Percentiles rank a stretch among this genome's conserved stretches.
Evolutionary conservation across 2,329 filamentous ascomycete species (phyloP).

Genomic region (Fusarium sp.): DNA sequence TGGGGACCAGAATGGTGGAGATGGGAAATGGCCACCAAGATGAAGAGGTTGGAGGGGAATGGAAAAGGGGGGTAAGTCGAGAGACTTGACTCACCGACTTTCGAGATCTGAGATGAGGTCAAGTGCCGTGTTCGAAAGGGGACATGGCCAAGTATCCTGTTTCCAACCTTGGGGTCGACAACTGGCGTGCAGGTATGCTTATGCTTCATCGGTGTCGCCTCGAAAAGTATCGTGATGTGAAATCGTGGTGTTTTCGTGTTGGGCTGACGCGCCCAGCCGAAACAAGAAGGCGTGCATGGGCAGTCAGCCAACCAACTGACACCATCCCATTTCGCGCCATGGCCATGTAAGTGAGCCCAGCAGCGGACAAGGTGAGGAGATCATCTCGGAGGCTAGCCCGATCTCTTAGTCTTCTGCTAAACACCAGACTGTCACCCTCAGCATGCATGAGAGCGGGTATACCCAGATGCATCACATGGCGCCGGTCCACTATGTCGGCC

Average conservation of each 20-base stretch:
- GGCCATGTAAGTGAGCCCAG: background rate
- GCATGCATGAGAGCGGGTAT: constrained; percentile 39
- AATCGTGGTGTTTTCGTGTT: constrained; percentile 25
- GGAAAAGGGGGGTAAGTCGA: constrained; percentile 14
- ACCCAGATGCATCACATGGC: constrained; percentile 35
- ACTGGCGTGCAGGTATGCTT: background rate
- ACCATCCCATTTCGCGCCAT: constrained; percentile 14
- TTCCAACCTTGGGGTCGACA: background rate
- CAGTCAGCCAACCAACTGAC: constrained; percentile 36
- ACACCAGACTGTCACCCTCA: constrained; percentile 8
- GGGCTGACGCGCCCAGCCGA: constrained; percentile 17
- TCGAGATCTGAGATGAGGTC: background rate
- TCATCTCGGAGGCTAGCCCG: constrained; percentile 23
- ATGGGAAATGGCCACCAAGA: constrained; percentile 23
- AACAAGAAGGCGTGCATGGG: constrained; percentile 36
- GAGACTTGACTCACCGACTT: constrained; percentile 24
- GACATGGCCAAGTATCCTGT: background rate
- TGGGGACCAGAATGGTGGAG: constrained; percentile 25
- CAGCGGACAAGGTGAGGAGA: constrained; percentile 25
- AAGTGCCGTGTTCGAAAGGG: background rate
- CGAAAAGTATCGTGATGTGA: constrained; percentile 25
- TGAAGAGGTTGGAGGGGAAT: constrained; percentile 34
- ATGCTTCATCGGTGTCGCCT: background rate
- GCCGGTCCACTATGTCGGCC: constrained; percentile 22
- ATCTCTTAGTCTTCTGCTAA: constrained; percentile 28